Evolutionary conservation across 2,329 filamentous ascomycete species (phyloP), one percentile per base, ranked within the genome.

Genomic region (Pseudogymnoascus sp.): DNA sequence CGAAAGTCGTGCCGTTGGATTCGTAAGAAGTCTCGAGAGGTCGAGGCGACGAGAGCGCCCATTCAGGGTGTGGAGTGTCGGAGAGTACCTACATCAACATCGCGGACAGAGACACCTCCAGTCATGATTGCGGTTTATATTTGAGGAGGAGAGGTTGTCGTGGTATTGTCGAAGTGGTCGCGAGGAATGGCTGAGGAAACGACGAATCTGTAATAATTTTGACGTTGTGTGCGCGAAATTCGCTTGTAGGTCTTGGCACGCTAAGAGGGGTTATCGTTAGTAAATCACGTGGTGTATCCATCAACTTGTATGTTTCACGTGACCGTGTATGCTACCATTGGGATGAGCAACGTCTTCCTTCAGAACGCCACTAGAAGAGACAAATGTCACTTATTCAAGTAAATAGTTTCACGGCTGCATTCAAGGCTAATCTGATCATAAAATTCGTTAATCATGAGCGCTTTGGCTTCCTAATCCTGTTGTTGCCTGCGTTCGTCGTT

Each of bases 91-190:
- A 90, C 87, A 84, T 90, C 88, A 78, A 92, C 89, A 82, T 92
- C 90, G 81, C 89, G 89, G 80, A 93, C 90, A 74, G 82, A 85
- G 78, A 91, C 84, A 79, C 89, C 90, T 79, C 88, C 84, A 77
- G 81, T 80, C 90, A 92, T 92, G 78, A 83, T 91, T 81, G 81
- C 82, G 83, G 82, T 85, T 55, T 55, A 70, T 74, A 60, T 42
- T 61, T 55, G 60, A 27, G 58, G 36, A 39, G 58, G 38, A 41
- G 58, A 59, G 58, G 58, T 59, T 59, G 58, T 59, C 58, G 58
- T 36, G 58, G 17, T 59, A 13, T 59, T 59, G 58, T 59, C 58
- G 58, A 39, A 39, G 58, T 39, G 58, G 58, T 59, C 58, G 58
- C 58, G 58, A 59, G 58, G 58, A 59, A 59, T 59, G 38, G 48